Evolutionary conservation across 495 filamentous ascomycete genomes (phyloP).

Genomic region (Antarctomyces pellizariae): DNA sequence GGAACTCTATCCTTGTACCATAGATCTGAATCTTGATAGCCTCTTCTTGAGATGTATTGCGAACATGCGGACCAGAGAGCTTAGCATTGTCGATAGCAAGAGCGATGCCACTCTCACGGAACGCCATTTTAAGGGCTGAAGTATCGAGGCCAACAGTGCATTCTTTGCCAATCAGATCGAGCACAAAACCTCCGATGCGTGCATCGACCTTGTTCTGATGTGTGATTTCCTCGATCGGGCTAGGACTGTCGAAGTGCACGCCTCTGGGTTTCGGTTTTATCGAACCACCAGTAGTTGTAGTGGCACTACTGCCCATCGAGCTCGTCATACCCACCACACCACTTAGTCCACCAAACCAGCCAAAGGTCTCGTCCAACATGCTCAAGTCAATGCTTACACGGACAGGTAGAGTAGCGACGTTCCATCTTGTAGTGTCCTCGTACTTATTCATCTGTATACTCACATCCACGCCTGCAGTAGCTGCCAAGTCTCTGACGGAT

Average conservation of each 20-base stretch:
- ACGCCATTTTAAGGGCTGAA: slow-evolving; percentile 55
- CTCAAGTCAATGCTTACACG: slow-evolving; percentile 57
- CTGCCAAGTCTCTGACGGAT: slow-evolving; percentile 38
- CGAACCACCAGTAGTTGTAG: slow-evolving; percentile 19
- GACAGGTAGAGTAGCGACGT: slow-evolving; percentile 65
- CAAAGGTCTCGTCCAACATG: slow-evolving; percentile 63
- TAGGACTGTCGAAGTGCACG: slow-evolving; percentile 48
- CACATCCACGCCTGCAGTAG: slow-evolving; percentile 37
- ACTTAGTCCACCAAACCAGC: slow-evolving; percentile 79
- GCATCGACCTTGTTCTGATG: slow-evolving; percentile 46
- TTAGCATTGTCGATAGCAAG: slow-evolving; percentile 53
- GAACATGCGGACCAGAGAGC: slow-evolving; percentile 42
- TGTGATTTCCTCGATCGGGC: slow-evolving; percentile 21
- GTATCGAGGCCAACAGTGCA: slow-evolving; percentile 53
- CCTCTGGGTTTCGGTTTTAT: slow-evolving; percentile 25
- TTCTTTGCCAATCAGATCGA: slow-evolving; percentile 52
- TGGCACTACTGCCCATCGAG: slow-evolving; percentile 54
- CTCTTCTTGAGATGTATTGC: slow-evolving; percentile 23
- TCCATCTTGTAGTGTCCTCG: slow-evolving; percentile 26
- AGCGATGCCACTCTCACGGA: slow-evolving; percentile 41
- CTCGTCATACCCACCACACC: slow-evolving; percentile 72
- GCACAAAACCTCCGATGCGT: slow-evolving; percentile 47
- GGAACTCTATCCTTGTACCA: slow-evolving; percentile 50
- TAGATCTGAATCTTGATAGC: slow-evolving; percentile 24
- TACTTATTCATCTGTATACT: slow-evolving; percentile 32